These are phyloP conservation scores for Lactarius tabidus DNA, from an alignment of 768 basidiomycete species.

Conservation along the genomic window DNA sequence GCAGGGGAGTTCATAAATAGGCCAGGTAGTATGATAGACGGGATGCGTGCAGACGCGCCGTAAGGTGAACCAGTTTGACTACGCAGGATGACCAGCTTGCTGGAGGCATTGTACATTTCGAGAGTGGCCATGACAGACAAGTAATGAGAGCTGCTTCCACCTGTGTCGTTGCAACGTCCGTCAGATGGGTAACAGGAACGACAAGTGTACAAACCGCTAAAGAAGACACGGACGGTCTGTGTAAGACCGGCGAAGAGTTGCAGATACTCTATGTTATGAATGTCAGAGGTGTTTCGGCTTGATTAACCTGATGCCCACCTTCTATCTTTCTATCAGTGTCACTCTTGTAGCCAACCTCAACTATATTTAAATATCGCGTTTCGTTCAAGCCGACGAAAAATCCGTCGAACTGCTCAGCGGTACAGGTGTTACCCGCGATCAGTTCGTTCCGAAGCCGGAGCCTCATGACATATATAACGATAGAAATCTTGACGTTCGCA, in stretches of 20 bases:
- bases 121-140: slow-evolving; percentile 52
- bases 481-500: neutral
- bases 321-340: slow-evolving; percentile 20
- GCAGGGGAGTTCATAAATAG: slow-evolving; percentile 40
- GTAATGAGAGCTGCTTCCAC: slow-evolving; percentile 51
- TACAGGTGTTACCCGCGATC: slow-evolving; percentile 2
- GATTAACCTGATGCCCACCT: slow-evolving; percentile 2
- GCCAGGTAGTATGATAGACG: slow-evolving; percentile 50
- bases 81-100: slow-evolving; percentile 63
- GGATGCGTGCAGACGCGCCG: slow-evolving; percentile 46
- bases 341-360: slow-evolving; percentile 21
- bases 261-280: slow-evolving; percentile 15
- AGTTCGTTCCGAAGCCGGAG: slow-evolving; percentile 15
- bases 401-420: slow-evolving; percentile 15
- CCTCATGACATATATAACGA: slow-evolving; percentile 18
- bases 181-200: neutral
- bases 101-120: slow-evolving; percentile 56
- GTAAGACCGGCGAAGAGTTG: slow-evolving; percentile 16
- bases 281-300: neutral
- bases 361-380: slow-evolving; percentile 10
- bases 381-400: slow-evolving; percentile 21
- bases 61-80: slow-evolving; percentile 41
- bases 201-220: slow-evolving; percentile 12
- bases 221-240: slow-evolving; percentile 19
- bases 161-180: slow-evolving; percentile 34